These are phyloP conservation scores for Stygiomarasmius scandens DNA, from an alignment of 1,284 basidiomycete genomes.

Conservation along the genomic window DNA sequence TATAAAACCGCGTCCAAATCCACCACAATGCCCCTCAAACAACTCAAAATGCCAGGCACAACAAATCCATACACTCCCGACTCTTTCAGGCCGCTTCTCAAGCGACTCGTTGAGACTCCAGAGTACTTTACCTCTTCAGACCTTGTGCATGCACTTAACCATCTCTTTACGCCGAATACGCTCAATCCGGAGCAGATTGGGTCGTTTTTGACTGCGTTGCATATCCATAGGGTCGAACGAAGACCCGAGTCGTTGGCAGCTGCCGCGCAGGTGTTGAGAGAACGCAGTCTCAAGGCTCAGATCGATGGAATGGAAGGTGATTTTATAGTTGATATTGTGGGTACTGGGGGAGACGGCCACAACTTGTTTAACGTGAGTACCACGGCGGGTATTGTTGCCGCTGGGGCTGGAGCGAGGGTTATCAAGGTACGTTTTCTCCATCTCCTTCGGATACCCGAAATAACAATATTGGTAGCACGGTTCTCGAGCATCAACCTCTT, in stretches of 20 bases:
- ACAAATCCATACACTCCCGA: slow-evolving; percentile 44
- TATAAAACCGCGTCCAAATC: too few species aligned
- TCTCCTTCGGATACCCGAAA: too few species aligned
- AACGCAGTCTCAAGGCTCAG: slow-evolving; percentile 63
- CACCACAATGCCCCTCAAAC: too few species aligned
- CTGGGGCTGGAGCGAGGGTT: slow-evolving; percentile 93
- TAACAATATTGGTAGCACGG: slow-evolving; percentile 80
- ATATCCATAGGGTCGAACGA: slow-evolving; percentile 75
- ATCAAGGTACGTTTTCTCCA: slow-evolving; percentile 70
- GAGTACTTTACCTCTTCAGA: slow-evolving; percentile 75
- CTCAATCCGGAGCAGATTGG: slow-evolving; percentile 76
- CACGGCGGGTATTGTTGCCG: slow-evolving; percentile 92
- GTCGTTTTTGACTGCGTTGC: slow-evolving; percentile 82
- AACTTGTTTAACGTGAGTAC: slow-evolving; percentile 99
- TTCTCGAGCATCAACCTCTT: slow-evolving; percentile 92
- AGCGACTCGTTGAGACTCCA: slow-evolving; percentile 78
- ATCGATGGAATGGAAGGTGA: slow-evolving; percentile 62
- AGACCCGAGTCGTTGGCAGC: slow-evolving; percentile 77
- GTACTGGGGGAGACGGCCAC: slow-evolving; percentile 88
- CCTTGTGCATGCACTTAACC: slow-evolving; percentile 70
- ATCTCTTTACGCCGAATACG: slow-evolving; percentile 70
- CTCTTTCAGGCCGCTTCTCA: slow-evolving; percentile 77
- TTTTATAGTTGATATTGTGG: slow-evolving; percentile 74
- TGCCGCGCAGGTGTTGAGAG: slow-evolving; percentile 74
- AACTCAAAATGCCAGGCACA: not conserved